Evolutionary conservation across 257 asterid species (phyloP).

Genomic region (Scutellaria minor): DNA sequence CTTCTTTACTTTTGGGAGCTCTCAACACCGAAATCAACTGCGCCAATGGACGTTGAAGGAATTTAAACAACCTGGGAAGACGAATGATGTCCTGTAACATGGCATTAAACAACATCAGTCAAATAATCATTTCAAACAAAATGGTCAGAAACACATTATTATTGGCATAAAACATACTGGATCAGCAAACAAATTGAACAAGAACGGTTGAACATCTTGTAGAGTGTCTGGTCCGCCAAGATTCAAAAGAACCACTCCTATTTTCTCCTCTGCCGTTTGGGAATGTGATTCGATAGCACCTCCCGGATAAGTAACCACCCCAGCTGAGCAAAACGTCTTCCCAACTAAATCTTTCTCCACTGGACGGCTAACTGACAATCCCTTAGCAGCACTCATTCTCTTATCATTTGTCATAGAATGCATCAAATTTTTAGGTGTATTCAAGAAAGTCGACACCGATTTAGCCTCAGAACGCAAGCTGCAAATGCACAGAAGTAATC

Average conservation of each 20-base stretch:
- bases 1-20: conserved; percentile 98
- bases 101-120: conserved; percentile 26
- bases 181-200: conserved; percentile 90
- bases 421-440: conserved; percentile 29
- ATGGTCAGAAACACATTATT: background rate
- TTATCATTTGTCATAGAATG: conserved; percentile 35
- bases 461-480: conserved; percentile 50
- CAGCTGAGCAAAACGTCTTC: conserved; percentile 56
- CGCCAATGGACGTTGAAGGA: conserved; percentile 93
- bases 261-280: conserved; percentile 60
- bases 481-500: conserved; percentile 33
- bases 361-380: conserved; percentile 44
- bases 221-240: conserved; percentile 97
- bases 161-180: conserved; percentile 60
- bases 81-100: conserved; percentile 85
- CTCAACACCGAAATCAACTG: conserved; percentile 78
- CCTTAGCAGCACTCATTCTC: conserved; percentile 33
- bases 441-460: conserved; percentile 35
- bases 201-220: conserved; percentile 90
- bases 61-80: conserved; percentile 85
- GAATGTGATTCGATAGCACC: conserved; percentile 43
- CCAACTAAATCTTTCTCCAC: conserved; percentile 44
- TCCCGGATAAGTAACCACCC: conserved; percentile 49
- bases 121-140: conserved; percentile 9
- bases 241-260: conserved; percentile 89